Conservation (phyloP, 163 green algal species). For the Volvox carteri region DNA sequence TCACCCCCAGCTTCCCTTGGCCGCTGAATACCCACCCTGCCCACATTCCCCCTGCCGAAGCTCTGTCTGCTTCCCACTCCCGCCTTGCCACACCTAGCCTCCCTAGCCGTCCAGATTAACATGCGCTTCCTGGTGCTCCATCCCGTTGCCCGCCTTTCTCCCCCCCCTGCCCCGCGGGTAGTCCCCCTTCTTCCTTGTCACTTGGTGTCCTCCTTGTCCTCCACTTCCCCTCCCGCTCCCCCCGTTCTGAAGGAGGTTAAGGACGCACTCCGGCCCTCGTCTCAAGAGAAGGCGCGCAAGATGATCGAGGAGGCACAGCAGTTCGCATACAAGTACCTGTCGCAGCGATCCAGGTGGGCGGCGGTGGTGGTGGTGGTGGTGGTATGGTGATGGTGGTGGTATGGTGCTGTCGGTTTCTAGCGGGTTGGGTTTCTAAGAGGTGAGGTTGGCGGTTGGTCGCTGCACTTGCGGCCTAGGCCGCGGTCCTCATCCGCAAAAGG, state of each 20-base stretch:
- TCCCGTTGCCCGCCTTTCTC: too few species aligned
- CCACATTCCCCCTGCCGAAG: too few species aligned
- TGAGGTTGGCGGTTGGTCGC: not conserved
- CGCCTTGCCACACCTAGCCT: not conserved
- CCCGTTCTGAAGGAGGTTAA: not conserved
- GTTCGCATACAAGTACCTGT: constrained; percentile 53
- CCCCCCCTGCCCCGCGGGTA: not conserved
- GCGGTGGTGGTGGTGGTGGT: not conserved
- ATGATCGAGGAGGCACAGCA: constrained; percentile 21
- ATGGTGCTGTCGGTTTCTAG: not conserved
- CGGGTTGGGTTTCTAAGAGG: not conserved
- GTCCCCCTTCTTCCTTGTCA: not conserved
- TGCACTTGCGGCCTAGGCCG: too few species aligned
- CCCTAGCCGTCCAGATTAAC: not conserved
- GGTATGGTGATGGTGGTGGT: not conserved
- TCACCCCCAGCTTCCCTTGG: too few species aligned
- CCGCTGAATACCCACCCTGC: too few species aligned
- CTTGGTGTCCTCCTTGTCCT: not conserved
- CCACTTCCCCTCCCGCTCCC: too few species aligned
- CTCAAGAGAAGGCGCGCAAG: not conserved
- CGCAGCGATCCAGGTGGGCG: constrained; percentile 31
- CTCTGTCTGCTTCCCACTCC: too few species aligned
- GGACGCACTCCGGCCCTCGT: not conserved
- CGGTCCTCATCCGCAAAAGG: not conserved
- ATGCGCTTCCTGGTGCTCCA: too few species aligned